These are phyloP conservation scores for Apiotrichum gracile DNA, from an alignment of 1,284 basidiomycete species.

Conservation along the genomic window DNA sequence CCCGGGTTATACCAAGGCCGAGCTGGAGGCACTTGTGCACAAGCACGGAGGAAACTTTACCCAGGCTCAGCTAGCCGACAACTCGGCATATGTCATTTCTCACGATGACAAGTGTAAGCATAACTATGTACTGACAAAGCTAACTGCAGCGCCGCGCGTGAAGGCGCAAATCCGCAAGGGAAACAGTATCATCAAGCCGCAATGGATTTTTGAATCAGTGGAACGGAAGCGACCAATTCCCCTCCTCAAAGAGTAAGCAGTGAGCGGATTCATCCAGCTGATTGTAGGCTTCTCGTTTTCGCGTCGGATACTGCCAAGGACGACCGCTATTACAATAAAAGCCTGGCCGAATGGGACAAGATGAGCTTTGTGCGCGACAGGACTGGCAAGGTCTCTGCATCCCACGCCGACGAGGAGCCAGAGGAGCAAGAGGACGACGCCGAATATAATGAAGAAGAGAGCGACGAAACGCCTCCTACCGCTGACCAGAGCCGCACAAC, in stretches of 20 bases:
- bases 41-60: constrained; percentile 68
- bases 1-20: constrained; percentile 24
- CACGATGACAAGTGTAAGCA: constrained; percentile 38
- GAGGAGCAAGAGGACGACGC: constrained; percentile 39
- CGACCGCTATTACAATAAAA: constrained; percentile 33
- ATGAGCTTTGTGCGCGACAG: constrained; percentile 25
- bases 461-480: neutral
- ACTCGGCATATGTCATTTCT: constrained; percentile 53
- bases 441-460: constrained; percentile 28
- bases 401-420: constrained; percentile 1
- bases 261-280: constrained; percentile 52
- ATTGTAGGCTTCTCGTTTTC: constrained; percentile 36
- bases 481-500: neutral
- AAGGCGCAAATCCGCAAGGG: constrained; percentile 52
- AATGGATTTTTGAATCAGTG: constrained; percentile 77
- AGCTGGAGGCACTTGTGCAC: constrained; percentile 54
- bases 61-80: constrained; percentile 50
- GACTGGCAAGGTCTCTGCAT: constrained; percentile 4
- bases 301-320: constrained; percentile 36
- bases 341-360: constrained; percentile 31
- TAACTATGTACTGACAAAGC: neutral
- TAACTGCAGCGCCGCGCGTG: constrained; percentile 32
- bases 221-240: constrained; percentile 55
- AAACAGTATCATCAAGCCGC: constrained; percentile 66
- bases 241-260: constrained; percentile 63